phyloP scores from a whole-genome alignment of 805 yeast genomes.

The Starmerella vaccinii region DNA sequence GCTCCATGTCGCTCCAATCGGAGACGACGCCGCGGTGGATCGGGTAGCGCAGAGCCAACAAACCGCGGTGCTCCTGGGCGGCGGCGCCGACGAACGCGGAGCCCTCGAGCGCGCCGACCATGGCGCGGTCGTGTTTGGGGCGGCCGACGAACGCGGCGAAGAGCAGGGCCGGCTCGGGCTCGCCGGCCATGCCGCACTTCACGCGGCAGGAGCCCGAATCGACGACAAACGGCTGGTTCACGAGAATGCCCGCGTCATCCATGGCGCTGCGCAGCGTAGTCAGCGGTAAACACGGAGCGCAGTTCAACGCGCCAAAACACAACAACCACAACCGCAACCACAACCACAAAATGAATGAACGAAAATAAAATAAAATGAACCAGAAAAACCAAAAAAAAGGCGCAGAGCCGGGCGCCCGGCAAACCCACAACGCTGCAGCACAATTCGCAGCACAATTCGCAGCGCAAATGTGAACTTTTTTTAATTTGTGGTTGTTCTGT shows the following conservation, averaged over 20 bases:
- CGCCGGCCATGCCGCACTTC: slow-evolving; percentile 90
- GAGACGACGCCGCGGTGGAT: slow-evolving; percentile 66
- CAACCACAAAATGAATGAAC: too few species aligned
- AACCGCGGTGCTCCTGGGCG: slow-evolving; percentile 70
- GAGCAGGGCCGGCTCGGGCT: slow-evolving; percentile 60
- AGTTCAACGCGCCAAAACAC: too few species aligned
- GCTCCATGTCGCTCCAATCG: slow-evolving; percentile 82
- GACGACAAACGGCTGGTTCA: slow-evolving; percentile 57
- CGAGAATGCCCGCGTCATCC: slow-evolving; percentile 11
- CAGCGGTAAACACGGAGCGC: too few species aligned
- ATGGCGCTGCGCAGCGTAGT: background rate
- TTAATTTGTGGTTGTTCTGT: too few species aligned
- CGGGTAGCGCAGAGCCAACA: slow-evolving; percentile 62
- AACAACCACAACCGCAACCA: too few species aligned
- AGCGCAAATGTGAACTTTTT: too few species aligned
- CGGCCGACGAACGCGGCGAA: slow-evolving; percentile 64
- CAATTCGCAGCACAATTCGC: too few species aligned
- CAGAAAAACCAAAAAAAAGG: too few species aligned
- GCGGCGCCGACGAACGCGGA: slow-evolving; percentile 63
- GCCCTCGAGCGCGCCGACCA: slow-evolving; percentile 60
- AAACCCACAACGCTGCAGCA: too few species aligned
- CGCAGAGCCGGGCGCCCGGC: too few species aligned
- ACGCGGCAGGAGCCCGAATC: slow-evolving; percentile 75
- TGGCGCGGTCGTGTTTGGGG: slow-evolving; percentile 72
- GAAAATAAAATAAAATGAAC: too few species aligned